Evolutionary conservation across 768 basidiomycete species (phyloP).

Genomic region (Hericium erinaceus): DNA sequence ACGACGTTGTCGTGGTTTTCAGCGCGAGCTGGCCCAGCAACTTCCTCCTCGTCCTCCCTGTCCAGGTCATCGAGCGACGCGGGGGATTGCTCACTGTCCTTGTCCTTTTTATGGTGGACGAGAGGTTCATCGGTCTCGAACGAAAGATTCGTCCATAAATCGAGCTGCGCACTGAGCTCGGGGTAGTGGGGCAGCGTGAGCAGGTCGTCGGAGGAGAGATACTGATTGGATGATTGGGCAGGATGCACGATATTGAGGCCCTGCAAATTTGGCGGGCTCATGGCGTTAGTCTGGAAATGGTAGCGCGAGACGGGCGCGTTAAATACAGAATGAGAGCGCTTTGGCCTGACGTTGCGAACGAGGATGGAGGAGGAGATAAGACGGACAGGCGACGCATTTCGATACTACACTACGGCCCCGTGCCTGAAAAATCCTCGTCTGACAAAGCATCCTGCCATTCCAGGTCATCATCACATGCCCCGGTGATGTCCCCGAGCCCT

Average conservation of each 20-base stretch:
- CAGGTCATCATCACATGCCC: background rate
- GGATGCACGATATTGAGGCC: conserved; percentile 77
- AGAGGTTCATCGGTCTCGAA: conserved; percentile 71
- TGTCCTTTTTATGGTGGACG: conserved; percentile 25
- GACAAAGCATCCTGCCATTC: background rate
- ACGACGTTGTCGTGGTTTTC: conserved; percentile 55
- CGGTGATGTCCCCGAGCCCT: too few relatives aligned
- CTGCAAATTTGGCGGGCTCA: conserved; percentile 59
- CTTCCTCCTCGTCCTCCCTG: conserved; percentile 13
- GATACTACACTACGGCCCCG: background rate
- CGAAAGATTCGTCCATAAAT: conserved; percentile 75
- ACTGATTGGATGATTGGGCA: conserved; percentile 28
- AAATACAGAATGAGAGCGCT: too few relatives aligned
- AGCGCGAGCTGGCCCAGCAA: conserved; percentile 27
- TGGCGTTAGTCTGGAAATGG: conserved; percentile 15
- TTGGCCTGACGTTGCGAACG: background rate
- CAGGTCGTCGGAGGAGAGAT: conserved; percentile 39
- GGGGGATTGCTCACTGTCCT: conserved; percentile 2
- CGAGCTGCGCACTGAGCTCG: conserved; percentile 69
- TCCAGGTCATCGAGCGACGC: conserved; percentile 28
- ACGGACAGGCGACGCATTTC: background rate
- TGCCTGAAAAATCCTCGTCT: background rate
- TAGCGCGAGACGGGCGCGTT: too few relatives aligned
- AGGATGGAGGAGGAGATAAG: conserved; percentile 1
- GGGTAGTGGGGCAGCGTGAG: conserved; percentile 56